Evolutionary conservation across 495 filamentous ascomycete species (phyloP).

Genomic region (Aspergillus cavernicola): DNA sequence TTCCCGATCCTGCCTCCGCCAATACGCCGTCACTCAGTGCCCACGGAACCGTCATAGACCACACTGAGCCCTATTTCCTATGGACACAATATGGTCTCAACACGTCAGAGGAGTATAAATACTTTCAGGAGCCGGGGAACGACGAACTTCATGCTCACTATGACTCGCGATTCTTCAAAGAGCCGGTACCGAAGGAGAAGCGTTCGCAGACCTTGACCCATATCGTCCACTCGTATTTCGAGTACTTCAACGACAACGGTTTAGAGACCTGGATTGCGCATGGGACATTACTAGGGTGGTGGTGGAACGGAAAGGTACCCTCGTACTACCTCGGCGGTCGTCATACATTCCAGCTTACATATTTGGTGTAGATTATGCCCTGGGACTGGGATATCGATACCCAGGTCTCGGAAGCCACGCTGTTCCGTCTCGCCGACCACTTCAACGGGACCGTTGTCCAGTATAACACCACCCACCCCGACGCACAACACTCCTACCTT

Average conservation of each 20-base stretch:
- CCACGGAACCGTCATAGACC: slow-evolving; percentile 14
- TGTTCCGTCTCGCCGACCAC: slow-evolving; percentile 56
- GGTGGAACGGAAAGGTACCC: slow-evolving; percentile 74
- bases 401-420: slow-evolving; percentile 64
- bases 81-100: slow-evolving; percentile 33
- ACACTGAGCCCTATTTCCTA: slow-evolving; percentile 18
- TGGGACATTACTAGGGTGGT: slow-evolving; percentile 84
- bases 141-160: slow-evolving; percentile 62
- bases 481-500: slow-evolving; percentile 55
- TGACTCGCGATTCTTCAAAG: slow-evolving; percentile 64
- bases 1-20: not conserved
- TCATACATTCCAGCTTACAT: too few species aligned
- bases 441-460: slow-evolving; percentile 63
- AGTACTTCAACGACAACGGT: slow-evolving; percentile 56
- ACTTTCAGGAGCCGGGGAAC: slow-evolving; percentile 56
- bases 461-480: slow-evolving; percentile 42
- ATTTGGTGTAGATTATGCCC: slow-evolving; percentile 56
- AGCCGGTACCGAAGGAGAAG: slow-evolving; percentile 56
- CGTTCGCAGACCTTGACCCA: slow-evolving; percentile 60
- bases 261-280: slow-evolving; percentile 87
- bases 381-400: slow-evolving; percentile 91
- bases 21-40: slow-evolving; percentile 8
- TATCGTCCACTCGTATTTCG: slow-evolving; percentile 71
- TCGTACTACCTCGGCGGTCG: not conserved
- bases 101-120: slow-evolving; percentile 39